Percentiles rank a stretch among this genome's conserved stretches.
These are phyloP conservation scores for Pestalotiopsis sp. DNA, from an alignment of 2,329 filamentous ascomycete species.

Conservation along the genomic window DNA sequence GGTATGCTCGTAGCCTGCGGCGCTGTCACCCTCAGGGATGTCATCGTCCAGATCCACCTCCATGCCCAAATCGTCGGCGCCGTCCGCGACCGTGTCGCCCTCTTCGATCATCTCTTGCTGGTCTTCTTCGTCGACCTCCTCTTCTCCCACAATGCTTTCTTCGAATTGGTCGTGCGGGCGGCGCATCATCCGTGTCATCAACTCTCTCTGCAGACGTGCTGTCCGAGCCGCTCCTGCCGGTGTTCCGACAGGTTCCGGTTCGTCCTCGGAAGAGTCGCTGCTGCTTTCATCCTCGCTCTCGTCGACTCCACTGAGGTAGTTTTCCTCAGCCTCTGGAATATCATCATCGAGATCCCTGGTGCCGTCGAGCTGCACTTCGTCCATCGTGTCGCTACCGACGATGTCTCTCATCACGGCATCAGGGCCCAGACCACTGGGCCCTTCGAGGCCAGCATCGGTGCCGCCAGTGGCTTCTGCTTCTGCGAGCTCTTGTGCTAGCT, in stretches of 20 bases:
- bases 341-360: conserved; percentile 70
- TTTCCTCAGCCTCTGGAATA: conserved; percentile 66
- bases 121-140: conserved; percentile 57
- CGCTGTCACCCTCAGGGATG: conserved; percentile 65
- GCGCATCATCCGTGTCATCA: conserved; percentile 53
- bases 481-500: conserved; percentile 72
- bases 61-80: conserved; percentile 53
- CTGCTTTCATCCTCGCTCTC: conserved; percentile 37
- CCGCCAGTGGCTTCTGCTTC: conserved; percentile 57
- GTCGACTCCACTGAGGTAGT: conserved; percentile 49
- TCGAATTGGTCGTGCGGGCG: conserved; percentile 64
- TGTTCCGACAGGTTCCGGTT: conserved; percentile 22
- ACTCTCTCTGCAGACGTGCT: conserved; percentile 42
- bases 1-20: conserved; percentile 72
- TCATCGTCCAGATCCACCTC: conserved; percentile 72
- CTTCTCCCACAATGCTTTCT: conserved; percentile 57
- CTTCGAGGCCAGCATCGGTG: conserved; percentile 29
- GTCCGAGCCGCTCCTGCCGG: conserved; percentile 16
- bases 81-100: conserved; percentile 53
- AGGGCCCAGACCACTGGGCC: conserved; percentile 28
- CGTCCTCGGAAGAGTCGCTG: conserved; percentile 28
- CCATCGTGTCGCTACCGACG: conserved; percentile 50
- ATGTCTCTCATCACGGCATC: conserved; percentile 39
- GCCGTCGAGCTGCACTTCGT: conserved; percentile 58
- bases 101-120: conserved; percentile 64